A percentile compares a stretch with the other conserved stretches of the same genome.
These are phyloP conservation scores for Cetraspora pellucida DNA, from an alignment of 192 early-diverging fungal genomes.

Conservation along the genomic window DNA sequence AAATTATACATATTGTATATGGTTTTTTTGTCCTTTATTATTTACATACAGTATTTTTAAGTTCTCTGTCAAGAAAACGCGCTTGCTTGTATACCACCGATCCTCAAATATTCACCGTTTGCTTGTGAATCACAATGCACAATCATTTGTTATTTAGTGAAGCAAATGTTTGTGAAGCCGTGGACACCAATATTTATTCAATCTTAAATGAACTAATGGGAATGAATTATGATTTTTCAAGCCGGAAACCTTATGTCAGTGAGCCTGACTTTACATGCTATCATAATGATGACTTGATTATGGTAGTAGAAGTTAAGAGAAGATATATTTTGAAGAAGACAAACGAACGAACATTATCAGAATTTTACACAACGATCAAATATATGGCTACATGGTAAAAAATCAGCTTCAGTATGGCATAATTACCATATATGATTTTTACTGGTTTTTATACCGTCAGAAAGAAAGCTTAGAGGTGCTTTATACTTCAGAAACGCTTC, in stretches of 20 bases:
- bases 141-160: background rate
- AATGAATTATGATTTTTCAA: background rate
- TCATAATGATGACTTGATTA: background rate
- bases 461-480: slow-evolving; percentile 9
- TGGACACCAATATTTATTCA: slow-evolving; percentile 9
- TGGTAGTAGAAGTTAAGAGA: background rate
- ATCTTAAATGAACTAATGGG: background rate
- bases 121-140: background rate
- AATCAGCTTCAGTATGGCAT: slow-evolving; percentile 13
- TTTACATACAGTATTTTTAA: background rate
- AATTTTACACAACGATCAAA: background rate
- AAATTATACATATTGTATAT: too few relatives aligned
- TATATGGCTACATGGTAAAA: background rate
- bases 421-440: slow-evolving; percentile 20
- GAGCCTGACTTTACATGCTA: slow-evolving; percentile 12
- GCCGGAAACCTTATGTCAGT: background rate
- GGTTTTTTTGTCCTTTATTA: too few relatives aligned
- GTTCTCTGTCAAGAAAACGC: slow-evolving; percentile 13
- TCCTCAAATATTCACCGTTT: slow-evolving; percentile 13
- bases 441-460: slow-evolving; percentile 19
- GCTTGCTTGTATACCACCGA: background rate
- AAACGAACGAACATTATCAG: background rate
- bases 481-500: slow-evolving; percentile 24
- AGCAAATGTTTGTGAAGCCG: slow-evolving; percentile 6
- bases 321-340: background rate